phyloP scores from a whole-genome alignment of 306 rosid species.

The Pachyrhizus erosus region DNA sequence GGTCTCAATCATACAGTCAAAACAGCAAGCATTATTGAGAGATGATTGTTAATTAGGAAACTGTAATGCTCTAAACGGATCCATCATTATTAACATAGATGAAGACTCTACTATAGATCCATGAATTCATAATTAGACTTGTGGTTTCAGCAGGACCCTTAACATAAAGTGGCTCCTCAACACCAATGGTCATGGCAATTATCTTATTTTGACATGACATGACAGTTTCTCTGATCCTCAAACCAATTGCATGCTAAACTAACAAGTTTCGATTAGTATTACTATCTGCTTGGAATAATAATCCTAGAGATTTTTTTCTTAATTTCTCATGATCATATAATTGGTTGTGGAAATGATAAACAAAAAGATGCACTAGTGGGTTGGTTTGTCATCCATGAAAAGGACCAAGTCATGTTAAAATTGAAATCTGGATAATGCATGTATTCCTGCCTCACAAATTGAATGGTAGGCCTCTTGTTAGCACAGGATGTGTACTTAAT shows the following conservation, averaged over 20 bases:
- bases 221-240: conserved; percentile 40
- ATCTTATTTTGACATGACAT: conserved; percentile 37
- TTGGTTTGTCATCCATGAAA: conserved; percentile 42
- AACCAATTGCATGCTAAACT: conserved; percentile 33
- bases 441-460: conserved; percentile 33
- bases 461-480: conserved; percentile 41
- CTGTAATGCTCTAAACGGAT: neutral
- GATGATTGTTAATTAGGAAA: neutral
- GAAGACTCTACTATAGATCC: conserved; percentile 19
- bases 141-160: conserved; percentile 3
- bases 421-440: conserved; percentile 38
- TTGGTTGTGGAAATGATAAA: conserved; percentile 16
- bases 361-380: conserved; percentile 37
- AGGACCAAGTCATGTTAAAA: conserved; percentile 33
- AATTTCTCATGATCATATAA: neutral
- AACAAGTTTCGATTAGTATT: conserved; percentile 27
- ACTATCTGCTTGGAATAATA: neutral
- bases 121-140: conserved; percentile 33
- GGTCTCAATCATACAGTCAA: conserved; percentile 30
- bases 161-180: conserved; percentile 29
- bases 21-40: conserved; percentile 33
- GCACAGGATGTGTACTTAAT: conserved; percentile 4
- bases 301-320: neutral
- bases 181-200: conserved; percentile 13
- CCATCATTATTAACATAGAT: conserved; percentile 30